Conservation (phyloP, 129 eudicot genomes). For the Heracleum sosnowskyi region DNA sequence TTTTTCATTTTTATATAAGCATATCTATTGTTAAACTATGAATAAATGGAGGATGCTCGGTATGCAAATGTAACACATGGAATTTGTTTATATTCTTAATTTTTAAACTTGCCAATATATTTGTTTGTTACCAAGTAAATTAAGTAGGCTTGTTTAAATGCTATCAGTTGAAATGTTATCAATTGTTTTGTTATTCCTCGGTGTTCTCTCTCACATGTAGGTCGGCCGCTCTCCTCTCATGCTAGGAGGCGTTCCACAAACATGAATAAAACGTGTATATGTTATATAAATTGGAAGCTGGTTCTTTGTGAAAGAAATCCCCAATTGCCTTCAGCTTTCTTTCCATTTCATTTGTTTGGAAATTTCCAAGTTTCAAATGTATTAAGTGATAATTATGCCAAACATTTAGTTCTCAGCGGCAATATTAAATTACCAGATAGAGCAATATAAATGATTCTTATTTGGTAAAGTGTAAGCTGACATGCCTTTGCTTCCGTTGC, state of each 20-base stretch:
- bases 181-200: not conserved
- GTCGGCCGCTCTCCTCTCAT: not conserved
- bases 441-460: not conserved
- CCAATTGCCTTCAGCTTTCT: not conserved
- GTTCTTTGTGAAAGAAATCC: not conserved
- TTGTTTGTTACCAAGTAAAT: not conserved
- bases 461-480: not conserved
- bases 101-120: not conserved
- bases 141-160: not conserved
- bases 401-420: not conserved
- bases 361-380: not conserved
- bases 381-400: not conserved
- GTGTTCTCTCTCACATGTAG: not conserved
- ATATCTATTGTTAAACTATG: not conserved
- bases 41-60: not conserved
- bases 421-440: not conserved
- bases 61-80: not conserved
- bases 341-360: not conserved
- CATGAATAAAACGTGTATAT: not conserved
- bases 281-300: not conserved
- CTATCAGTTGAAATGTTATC: not conserved
- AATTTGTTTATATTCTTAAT: not conserved
- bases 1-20: not conserved
- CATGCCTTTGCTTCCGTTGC: not conserved
- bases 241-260: not conserved